Evolutionary conservation across 2,329 filamentous ascomycete genomes (phyloP), one percentile per base, ranked within the genome.

Genomic region (Aspergillus bombycis): DNA sequence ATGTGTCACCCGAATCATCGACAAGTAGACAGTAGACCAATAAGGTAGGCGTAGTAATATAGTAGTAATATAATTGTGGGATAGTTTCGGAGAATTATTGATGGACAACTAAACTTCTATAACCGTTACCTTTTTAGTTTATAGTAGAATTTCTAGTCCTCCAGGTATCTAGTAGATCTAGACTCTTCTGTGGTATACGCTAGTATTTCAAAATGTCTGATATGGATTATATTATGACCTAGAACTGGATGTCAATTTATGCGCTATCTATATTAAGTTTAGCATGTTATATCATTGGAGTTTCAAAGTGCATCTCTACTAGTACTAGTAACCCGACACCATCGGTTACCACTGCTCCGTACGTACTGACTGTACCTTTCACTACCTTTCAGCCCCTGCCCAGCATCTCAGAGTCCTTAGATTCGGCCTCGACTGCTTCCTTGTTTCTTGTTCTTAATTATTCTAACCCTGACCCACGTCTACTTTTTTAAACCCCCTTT

Each of bases 391-490:
- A n/a, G 28, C 50, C 52, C 52, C 52, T 38, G n/a, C 52, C 19
- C 12, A 53, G 50, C 23, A 28, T 53, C 50, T 53, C 16, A 19
- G 14, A 30, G 9, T 21, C 30, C 16, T 52, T 32, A 6, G 26
- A 52, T 14, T 11, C 38, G 34, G 46, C 23, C 34, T 32, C 10
- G 10, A 52, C 34, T 54, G 7, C 9, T 16, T 23, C 21, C 28
- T 48, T 55, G 28, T 46, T n/a, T 50, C 46, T 53, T 12, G 12
- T 59, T 58, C 45, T 34, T 60, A 38, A 41, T 61, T 38, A n/a
- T 61, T 36, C 23, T 50, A 28, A 52, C 57, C 43, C 57, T 46
- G 57, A 59, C 57, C 57, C 57, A 53, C 45, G 46, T 7, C 46
- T 48, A n/a, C 19, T 32, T 56, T 34, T 32, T 36, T 34, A 41